A percentile compares a stretch with the other conserved stretches of the same genome.
Conservation (phyloP, 441 rosid genomes). For the Erodium texanum region DNA sequence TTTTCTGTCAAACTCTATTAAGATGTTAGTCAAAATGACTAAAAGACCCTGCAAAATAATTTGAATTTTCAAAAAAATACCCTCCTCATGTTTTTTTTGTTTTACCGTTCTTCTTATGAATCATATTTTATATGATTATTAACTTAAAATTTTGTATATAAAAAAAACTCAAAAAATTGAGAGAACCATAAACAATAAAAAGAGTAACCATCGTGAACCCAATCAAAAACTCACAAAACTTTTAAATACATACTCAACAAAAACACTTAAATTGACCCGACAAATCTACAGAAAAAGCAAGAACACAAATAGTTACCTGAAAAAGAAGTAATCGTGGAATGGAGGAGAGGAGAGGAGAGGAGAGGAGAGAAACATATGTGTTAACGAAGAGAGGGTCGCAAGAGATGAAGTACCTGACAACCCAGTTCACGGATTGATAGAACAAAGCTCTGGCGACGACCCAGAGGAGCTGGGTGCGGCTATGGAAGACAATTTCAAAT, state of each 20-base stretch:
- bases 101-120: too few species aligned
- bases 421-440: conserved; percentile 61
- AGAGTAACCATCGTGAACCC: not conserved
- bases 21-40: too few species aligned
- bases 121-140: too few species aligned
- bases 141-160: too few species aligned
- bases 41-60: too few species aligned
- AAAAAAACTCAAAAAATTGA: too few species aligned
- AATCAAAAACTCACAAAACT: not conserved
- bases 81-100: too few species aligned
- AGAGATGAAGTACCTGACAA: conserved; percentile 41
- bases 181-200: not conserved
- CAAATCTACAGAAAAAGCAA: not conserved
- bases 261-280: not conserved
- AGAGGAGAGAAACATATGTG: conserved; percentile 79
- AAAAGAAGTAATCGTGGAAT: conserved; percentile 59
- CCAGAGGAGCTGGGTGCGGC: conserved; percentile 39
- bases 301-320: conserved; percentile 46
- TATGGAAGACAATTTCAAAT: conserved; percentile 63
- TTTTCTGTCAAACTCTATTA: too few species aligned
- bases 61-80: too few species aligned
- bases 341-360: too few species aligned
- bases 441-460: conserved; percentile 47
- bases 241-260: not conserved
- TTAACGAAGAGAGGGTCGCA: conserved; percentile 84